A percentile compares a stretch with the other conserved stretches of the same genome.
Evolutionary conservation across 441 rosid genomes (phyloP).

Genomic region (Viola pubescens): DNA sequence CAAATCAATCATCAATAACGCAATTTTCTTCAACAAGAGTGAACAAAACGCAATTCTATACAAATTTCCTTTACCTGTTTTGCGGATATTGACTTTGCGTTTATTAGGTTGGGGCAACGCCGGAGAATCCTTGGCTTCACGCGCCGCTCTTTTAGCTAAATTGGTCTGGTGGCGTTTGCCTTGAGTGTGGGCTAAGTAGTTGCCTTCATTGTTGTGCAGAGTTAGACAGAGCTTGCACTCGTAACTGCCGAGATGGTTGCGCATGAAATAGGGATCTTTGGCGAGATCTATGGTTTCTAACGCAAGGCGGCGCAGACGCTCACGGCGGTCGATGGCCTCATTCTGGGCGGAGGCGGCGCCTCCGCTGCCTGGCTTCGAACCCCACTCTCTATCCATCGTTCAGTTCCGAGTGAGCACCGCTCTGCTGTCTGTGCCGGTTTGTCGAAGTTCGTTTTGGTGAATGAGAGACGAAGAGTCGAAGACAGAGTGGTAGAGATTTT

Average conservation of each 20-base stretch:
- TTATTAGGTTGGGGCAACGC: constrained; percentile 88
- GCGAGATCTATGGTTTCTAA: constrained; percentile 95
- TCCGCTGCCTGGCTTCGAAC: constrained; percentile 97
- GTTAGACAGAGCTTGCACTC: constrained; percentile 97
- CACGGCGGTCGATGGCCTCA: constrained; percentile 94
- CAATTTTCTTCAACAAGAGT: no score
- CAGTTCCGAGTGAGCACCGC: not conserved
- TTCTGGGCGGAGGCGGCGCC: constrained; percentile 94
- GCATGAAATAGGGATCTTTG: constrained; percentile 94
- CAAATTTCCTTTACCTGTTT: constrained; percentile 37
- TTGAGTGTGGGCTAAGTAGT: constrained; percentile 91
- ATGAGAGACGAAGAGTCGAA: no score
- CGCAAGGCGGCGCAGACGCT: constrained; percentile 93
- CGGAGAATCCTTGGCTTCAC: constrained; percentile 87
- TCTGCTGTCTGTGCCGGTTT: no score
- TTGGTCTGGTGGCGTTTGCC: constrained; percentile 97
- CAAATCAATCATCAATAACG: not conserved
- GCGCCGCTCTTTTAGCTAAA: constrained; percentile 88
- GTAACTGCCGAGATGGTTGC: constrained; percentile 93
- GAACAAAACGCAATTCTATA: no score
- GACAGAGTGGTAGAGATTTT: no score
- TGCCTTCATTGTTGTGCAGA: constrained; percentile 94
- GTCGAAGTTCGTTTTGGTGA: no score
- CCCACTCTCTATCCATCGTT: constrained; percentile 87
- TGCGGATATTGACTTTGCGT: constrained; percentile 79